phyloP scores from a whole-genome alignment of 176 grass and related monocot species.

The Dactylis glomerata region DNA sequence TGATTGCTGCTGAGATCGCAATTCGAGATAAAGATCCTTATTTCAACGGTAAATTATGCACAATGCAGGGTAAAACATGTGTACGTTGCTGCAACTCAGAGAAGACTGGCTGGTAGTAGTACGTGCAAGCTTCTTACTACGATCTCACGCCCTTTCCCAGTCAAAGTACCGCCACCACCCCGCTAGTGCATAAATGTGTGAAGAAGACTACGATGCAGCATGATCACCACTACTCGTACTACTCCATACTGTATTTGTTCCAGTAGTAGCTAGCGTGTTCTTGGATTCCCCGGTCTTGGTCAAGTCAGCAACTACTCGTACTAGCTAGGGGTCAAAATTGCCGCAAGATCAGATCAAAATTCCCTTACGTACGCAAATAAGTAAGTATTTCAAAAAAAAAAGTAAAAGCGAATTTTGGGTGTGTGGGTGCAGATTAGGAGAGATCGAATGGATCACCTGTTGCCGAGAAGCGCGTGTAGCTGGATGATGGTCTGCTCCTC shows the following conservation, averaged over 20 bases:
- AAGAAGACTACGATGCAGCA: conserved; percentile 31
- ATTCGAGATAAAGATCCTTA: neutral
- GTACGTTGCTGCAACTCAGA: neutral
- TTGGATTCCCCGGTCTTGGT: neutral
- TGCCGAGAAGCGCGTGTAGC: conserved; percentile 60
- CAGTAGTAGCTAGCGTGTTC: neutral
- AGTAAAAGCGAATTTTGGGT: neutral
- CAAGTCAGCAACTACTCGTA: neutral
- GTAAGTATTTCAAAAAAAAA: too few relatives aligned
- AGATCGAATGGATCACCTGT: conserved; percentile 24
- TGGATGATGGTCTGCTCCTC: conserved; percentile 76
- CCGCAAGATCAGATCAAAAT: neutral
- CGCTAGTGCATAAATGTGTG: conserved; percentile 33
- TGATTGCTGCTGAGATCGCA: neutral
- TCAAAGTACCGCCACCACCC: neutral
- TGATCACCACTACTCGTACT: too few relatives aligned
- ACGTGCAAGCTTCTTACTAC: neutral
- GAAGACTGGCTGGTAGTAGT: neutral
- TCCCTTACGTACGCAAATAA: neutral
- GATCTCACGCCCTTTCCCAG: neutral
- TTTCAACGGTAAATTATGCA: neutral
- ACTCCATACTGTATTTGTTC: too few relatives aligned
- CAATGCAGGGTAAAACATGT: neutral
- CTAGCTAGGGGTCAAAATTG: conserved; percentile 28
- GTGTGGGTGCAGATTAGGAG: neutral